Base-by-base conservation (phyloP, 305 asterid genomes). In the Fraxinus sp. region DNA sequence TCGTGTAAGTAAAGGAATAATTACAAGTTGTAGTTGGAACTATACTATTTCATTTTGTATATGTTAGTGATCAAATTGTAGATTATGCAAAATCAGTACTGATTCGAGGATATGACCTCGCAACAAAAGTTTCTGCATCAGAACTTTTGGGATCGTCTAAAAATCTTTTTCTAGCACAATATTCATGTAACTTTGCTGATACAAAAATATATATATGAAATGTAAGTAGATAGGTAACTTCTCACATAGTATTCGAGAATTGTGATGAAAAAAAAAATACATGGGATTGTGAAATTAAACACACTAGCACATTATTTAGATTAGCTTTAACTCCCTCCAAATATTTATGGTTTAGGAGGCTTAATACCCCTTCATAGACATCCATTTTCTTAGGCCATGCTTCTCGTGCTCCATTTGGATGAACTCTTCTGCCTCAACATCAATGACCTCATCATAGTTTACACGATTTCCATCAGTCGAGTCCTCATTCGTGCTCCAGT, bases 371-470 rank as follows among this genome's bases (percentile, higher is more conserved):
- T 85, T 33, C 41, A 77, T 78, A 8, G 90, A 72, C 81, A 35
- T 79, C 87, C 82, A 81, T 55, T 78, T 86, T 68, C 78, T 76
- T 22, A 3, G 78, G 36, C 81, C 79, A 66, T 87, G 87, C 81
- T 66, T 89, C 41, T 81, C 30, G 73, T 84, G 90, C 85, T 86
- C 73, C 83, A 52, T 18, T 16, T 18, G 22, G 59, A 89, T 88
- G 84, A 89, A 89, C 52, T 64, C 78, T 37, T 74, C 84, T 0
- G 90, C 92, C 76, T 78, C 85, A 14, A 59, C 74, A 64, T 89
- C 86, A 24, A 88, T 62, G 52, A 62, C 33, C 30, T 74, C 81
- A 0, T 57, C 10, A 30, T 28, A n/a, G 10, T 0, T 22, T n/a
- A 66, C 75, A 33, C 24, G 64, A 20, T n/a, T 62, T 16, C n/a